phyloP scores from a whole-genome alignment of 1,284 basidiomycete genomes.

The Leucoagaricus sp. region DNA sequence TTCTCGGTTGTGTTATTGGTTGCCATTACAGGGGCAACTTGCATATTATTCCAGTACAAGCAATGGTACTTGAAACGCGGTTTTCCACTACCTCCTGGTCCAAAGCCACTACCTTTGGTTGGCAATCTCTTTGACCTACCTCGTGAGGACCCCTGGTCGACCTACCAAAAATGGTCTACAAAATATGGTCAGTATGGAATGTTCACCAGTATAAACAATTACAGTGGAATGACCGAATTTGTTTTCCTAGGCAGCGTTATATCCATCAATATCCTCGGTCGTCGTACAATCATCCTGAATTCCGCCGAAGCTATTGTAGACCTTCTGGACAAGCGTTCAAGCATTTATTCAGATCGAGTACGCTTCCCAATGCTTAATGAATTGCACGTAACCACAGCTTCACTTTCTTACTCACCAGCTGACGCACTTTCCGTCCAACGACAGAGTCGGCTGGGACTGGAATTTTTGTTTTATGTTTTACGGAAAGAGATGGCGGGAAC shows the following conservation, averaged over 20 bases:
- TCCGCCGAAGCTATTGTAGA: slow-evolving; percentile 11
- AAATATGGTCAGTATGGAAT: slow-evolving; percentile 21
- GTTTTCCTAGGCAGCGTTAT: slow-evolving; percentile 14
- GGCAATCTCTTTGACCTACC: slow-evolving; percentile 25
- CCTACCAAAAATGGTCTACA: slow-evolving; percentile 19
- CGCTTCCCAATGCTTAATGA: slow-evolving; percentile 22
- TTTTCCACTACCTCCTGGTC: slow-evolving; percentile 18
- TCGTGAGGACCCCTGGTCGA: slow-evolving; percentile 16
- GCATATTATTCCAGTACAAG: background rate
- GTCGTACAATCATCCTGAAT: slow-evolving; percentile 12
- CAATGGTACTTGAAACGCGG: background rate
- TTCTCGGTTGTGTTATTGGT: background rate
- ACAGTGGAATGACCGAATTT: background rate
- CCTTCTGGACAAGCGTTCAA: slow-evolving; percentile 14
- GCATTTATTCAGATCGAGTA: slow-evolving; percentile 19
- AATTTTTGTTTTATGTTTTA: slow-evolving; percentile 13
- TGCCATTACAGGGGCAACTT: no score
- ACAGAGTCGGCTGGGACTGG: slow-evolving; percentile 20
- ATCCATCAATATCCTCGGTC: slow-evolving; percentile 12
- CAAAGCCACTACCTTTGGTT: slow-evolving; percentile 22
- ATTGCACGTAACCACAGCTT: slow-evolving; percentile 12
- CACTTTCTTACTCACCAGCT: background rate
- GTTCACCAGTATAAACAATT: background rate
- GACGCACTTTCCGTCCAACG: background rate
- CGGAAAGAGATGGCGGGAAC: slow-evolving; percentile 21